Conservation (phyloP, 176 grass and related monocot species). For the Carex littledalei region DNA sequence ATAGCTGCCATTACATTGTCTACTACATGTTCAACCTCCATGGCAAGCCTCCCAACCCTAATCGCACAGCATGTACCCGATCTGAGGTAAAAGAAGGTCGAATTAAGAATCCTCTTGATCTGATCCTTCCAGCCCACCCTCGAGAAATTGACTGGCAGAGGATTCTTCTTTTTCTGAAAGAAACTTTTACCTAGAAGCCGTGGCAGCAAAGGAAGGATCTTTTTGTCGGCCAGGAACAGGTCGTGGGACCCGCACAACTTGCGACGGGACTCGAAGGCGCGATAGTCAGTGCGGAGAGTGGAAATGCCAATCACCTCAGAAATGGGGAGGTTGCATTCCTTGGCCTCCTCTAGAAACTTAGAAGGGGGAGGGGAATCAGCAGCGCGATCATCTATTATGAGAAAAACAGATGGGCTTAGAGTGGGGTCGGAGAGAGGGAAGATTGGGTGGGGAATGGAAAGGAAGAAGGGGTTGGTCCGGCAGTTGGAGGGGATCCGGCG, state of each 20-base stretch:
- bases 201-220: slow-evolving; percentile 67
- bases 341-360: slow-evolving; percentile 37
- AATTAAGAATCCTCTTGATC: slow-evolving; percentile 52
- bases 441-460: background rate
- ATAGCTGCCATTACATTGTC: slow-evolving; percentile 54
- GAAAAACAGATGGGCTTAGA: background rate
- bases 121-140: slow-evolving; percentile 60
- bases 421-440: background rate
- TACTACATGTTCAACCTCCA: slow-evolving; percentile 45
- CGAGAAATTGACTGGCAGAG: slow-evolving; percentile 34
- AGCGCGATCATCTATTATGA: background rate
- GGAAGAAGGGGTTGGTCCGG: slow-evolving; percentile 15
- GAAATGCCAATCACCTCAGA: slow-evolving; percentile 55
- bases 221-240: slow-evolving; percentile 81
- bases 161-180: slow-evolving; percentile 49
- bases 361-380: background rate
- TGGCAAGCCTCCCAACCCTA: slow-evolving; percentile 80
- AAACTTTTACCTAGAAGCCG: slow-evolving; percentile 75
- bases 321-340: slow-evolving; percentile 37
- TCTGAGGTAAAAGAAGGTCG: slow-evolving; percentile 52
- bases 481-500: background rate
- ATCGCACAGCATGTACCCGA: slow-evolving; percentile 51
- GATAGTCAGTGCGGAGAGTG: slow-evolving; percentile 61
- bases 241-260: slow-evolving; percentile 63
- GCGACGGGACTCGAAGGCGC: slow-evolving; percentile 67